phyloP scores from a whole-genome alignment of 805 yeast genomes.

The Debaryomyces hansenii region DNA sequence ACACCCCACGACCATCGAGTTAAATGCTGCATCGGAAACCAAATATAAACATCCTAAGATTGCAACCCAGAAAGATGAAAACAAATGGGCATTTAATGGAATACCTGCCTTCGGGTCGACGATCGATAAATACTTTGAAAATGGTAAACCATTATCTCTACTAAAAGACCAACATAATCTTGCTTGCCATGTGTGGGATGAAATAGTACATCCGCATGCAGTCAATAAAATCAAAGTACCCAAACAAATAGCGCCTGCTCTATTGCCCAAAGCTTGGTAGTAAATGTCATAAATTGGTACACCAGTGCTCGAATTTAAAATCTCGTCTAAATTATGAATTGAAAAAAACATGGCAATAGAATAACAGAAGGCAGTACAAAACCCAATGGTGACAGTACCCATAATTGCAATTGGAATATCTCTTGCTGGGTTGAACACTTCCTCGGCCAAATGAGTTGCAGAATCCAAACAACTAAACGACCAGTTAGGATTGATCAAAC shows the following conservation, averaged over 20 bases:
- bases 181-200: slow-evolving; percentile 69
- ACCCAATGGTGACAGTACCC: slow-evolving; percentile 65
- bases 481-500: slow-evolving; percentile 71
- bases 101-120: slow-evolving; percentile 48
- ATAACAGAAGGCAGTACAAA: slow-evolving; percentile 56
- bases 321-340: slow-evolving; percentile 50
- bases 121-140: slow-evolving; percentile 49
- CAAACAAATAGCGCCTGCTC: slow-evolving; percentile 55
- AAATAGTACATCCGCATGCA: slow-evolving; percentile 58
- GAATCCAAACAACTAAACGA: slow-evolving; percentile 67
- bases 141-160: slow-evolving; percentile 63
- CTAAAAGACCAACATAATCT: slow-evolving; percentile 69
- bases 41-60: slow-evolving; percentile 61
- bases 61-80: slow-evolving; percentile 53
- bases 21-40: slow-evolving; percentile 68
- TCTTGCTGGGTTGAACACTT: slow-evolving; percentile 54
- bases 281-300: slow-evolving; percentile 65
- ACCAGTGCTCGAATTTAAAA: slow-evolving; percentile 53
- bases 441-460: slow-evolving; percentile 74
- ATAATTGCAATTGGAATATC: slow-evolving; percentile 63
- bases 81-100: slow-evolving; percentile 60
- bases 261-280: slow-evolving; percentile 54
- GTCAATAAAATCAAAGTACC: slow-evolving; percentile 50
- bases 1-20: slow-evolving; percentile 62
- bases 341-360: slow-evolving; percentile 59